These are phyloP conservation scores for Apiospora koreana DNA, from an alignment of 2,329 filamentous ascomycete genomes.

Conservation along the genomic window DNA sequence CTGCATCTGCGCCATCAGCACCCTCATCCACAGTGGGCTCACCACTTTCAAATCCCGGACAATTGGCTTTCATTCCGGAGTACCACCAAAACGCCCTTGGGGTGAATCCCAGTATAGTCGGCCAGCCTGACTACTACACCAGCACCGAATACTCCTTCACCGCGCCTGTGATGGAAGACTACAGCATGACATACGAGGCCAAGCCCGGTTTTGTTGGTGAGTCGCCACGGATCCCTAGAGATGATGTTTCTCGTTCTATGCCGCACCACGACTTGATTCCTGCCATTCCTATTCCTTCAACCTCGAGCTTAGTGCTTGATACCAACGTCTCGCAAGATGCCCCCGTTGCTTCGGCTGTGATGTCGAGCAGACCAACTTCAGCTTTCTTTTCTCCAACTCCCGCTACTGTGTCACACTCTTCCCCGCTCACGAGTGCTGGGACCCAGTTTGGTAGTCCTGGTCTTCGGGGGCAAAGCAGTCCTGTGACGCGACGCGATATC, in stretches of 20 bases:
- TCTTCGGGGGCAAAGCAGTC: slow-evolving; percentile 21
- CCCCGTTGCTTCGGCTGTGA: slow-evolving; percentile 30
- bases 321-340: slow-evolving; percentile 24
- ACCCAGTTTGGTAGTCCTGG: slow-evolving; percentile 30
- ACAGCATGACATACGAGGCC: slow-evolving; percentile 47
- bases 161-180: slow-evolving; percentile 50
- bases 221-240: slow-evolving; percentile 43
- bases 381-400: slow-evolving; percentile 25
- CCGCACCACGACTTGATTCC: slow-evolving; percentile 20
- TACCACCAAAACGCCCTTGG: slow-evolving; percentile 58
- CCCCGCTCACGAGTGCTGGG: slow-evolving; percentile 28
- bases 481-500: slow-evolving; percentile 23
- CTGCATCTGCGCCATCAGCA: slow-evolving; percentile 62
- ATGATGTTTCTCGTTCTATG: slow-evolving; percentile 22
- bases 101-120: slow-evolving; percentile 65
- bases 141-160: slow-evolving; percentile 59
- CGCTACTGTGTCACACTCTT: slow-evolving; percentile 30
- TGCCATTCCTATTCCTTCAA: slow-evolving; percentile 24
- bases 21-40: slow-evolving; percentile 69
- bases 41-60: slow-evolving; percentile 62
- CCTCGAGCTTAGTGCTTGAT: not conserved
- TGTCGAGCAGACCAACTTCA: slow-evolving; percentile 17
- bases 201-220: slow-evolving; percentile 60
- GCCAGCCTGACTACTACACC: slow-evolving; percentile 53
- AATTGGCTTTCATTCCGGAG: slow-evolving; percentile 57